These are phyloP conservation scores for Ceratobasidium sp. DNA, from an alignment of 1,284 basidiomycete species.

Conservation along the genomic window DNA sequence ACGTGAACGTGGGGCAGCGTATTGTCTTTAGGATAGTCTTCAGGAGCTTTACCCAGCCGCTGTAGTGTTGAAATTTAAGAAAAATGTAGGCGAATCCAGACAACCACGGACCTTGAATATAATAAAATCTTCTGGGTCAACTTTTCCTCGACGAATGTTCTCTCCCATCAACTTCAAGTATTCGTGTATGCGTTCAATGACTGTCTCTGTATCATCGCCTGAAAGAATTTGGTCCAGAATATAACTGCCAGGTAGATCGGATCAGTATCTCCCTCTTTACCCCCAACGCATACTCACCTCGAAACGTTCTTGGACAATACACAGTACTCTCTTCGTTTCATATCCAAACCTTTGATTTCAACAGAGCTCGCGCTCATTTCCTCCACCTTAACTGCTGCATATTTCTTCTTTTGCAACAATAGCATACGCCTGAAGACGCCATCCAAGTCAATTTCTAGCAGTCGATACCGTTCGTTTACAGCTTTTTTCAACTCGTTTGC, in stretches of 20 bases:
- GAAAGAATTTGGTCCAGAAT: conserved; percentile 91
- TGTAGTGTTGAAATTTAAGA: conserved; percentile 48
- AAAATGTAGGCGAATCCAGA: neutral
- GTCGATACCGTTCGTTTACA: conserved; percentile 93
- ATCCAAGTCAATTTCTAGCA: conserved; percentile 97
- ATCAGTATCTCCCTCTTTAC: neutral
- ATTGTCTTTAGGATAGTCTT: conserved; percentile 96
- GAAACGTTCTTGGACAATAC: conserved; percentile 91
- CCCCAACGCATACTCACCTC: conserved; percentile 64
- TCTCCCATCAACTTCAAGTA: conserved; percentile 80
- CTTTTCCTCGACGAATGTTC: conserved; percentile 76
- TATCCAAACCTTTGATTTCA: conserved; percentile 97
- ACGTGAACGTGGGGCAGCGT: conserved; percentile 97
- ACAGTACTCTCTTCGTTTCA: conserved; percentile 98
- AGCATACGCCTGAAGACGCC: conserved; percentile 92
- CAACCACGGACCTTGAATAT: conserved; percentile 77
- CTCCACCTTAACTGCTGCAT: conserved; percentile 94
- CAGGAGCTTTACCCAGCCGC: conserved; percentile 93
- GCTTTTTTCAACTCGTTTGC: conserved; percentile 93
- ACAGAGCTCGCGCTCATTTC: conserved; percentile 76
- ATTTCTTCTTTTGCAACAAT: conserved; percentile 98
- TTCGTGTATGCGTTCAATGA: conserved; percentile 92
- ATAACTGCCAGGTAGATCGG: conserved; percentile 60
- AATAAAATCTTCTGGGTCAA: conserved; percentile 91
- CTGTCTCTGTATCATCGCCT: conserved; percentile 88